A percentile compares a stretch with the other conserved stretches of the same genome.
Conservation (phyloP, 2,329 filamentous ascomycete species). For the Trichocomaceae sp. region DNA sequence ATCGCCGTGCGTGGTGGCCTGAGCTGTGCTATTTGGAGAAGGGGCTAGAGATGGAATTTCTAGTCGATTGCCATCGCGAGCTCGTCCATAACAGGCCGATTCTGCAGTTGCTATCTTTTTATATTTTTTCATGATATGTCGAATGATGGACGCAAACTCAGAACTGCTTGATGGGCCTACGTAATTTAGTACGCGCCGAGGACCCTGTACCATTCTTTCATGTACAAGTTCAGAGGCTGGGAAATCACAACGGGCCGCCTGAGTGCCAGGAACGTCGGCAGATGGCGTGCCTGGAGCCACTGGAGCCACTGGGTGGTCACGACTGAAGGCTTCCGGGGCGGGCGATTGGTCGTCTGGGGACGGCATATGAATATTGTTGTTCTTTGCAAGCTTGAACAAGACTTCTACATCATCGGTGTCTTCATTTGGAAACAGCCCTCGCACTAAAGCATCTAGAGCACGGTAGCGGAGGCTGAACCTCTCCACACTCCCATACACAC, state of each 20-base stretch:
- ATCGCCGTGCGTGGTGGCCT: not conserved
- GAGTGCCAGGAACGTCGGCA: not conserved
- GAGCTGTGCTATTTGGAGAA: not conserved
- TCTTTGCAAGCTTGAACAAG: conserved; percentile 10
- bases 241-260: not conserved
- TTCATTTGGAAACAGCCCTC: conserved; percentile 12
- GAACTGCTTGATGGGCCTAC: conserved; percentile 12
- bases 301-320: not conserved
- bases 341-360: conserved; percentile 10
- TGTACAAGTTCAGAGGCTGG: conserved; percentile 4
- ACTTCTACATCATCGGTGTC: conserved; percentile 11
- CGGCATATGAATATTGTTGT: conserved; percentile 10
- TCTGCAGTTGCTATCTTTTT: conserved; percentile 4
- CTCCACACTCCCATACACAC: conserved; percentile 12
- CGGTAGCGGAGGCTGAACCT: conserved; percentile 12
- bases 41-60: not conserved
- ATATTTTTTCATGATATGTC: conserved; percentile 10
- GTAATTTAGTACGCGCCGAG: conserved; percentile 10
- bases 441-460: conserved; percentile 13
- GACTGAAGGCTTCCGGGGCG: conserved; percentile 11
- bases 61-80: not conserved
- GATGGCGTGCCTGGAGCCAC: not conserved
- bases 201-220: conserved; percentile 12
- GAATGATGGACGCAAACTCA: conserved; percentile 12
- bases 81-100: not conserved